Evolutionary conservation across 768 basidiomycete genomes (phyloP).

Genomic region (Pulveroboletus sp.): DNA sequence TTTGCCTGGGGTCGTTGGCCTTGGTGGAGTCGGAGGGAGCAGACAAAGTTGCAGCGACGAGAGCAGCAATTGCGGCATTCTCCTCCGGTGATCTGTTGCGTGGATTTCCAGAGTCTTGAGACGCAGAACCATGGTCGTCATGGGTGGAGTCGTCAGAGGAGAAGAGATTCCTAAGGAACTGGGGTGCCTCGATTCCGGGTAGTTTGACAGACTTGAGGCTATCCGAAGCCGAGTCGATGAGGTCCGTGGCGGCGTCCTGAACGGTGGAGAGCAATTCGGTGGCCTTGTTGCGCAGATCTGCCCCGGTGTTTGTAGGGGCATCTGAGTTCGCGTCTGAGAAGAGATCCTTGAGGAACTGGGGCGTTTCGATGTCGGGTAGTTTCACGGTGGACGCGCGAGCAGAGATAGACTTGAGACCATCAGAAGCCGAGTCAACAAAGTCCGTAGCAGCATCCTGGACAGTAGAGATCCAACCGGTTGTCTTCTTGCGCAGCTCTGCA

Average conservation of each 20-base stretch:
- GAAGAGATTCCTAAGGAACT: too few species aligned
- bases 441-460: slow-evolving; percentile 60
- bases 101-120: slow-evolving; percentile 34
- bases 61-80: slow-evolving; percentile 62
- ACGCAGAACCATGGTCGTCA: slow-evolving; percentile 30
- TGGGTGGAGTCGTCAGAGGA: slow-evolving; percentile 29
- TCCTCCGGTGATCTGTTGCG: slow-evolving; percentile 47
- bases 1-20: slow-evolving; percentile 44
- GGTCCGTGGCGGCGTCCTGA: slow-evolving; percentile 54
- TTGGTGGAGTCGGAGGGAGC: slow-evolving; percentile 57
- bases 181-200: slow-evolving; percentile 25
- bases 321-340: slow-evolving; percentile 24
- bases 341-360: slow-evolving; percentile 68
- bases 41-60: slow-evolving; percentile 74
- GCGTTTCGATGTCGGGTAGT: slow-evolving; percentile 50
- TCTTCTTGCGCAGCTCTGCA: slow-evolving; percentile 68
- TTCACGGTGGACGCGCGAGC: slow-evolving; percentile 57
- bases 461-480: slow-evolving; percentile 58
- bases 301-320: not conserved
- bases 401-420: slow-evolving; percentile 56
- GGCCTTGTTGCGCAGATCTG: slow-evolving; percentile 70
- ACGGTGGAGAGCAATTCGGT: slow-evolving; percentile 59
- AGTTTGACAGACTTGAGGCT: slow-evolving; percentile 52
- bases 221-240: slow-evolving; percentile 70
- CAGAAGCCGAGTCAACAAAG: slow-evolving; percentile 68